These are phyloP conservation scores for Scopulariopsis brevicaulis DNA, from an alignment of 2,329 filamentous ascomycete genomes.

Conservation along the genomic window DNA sequence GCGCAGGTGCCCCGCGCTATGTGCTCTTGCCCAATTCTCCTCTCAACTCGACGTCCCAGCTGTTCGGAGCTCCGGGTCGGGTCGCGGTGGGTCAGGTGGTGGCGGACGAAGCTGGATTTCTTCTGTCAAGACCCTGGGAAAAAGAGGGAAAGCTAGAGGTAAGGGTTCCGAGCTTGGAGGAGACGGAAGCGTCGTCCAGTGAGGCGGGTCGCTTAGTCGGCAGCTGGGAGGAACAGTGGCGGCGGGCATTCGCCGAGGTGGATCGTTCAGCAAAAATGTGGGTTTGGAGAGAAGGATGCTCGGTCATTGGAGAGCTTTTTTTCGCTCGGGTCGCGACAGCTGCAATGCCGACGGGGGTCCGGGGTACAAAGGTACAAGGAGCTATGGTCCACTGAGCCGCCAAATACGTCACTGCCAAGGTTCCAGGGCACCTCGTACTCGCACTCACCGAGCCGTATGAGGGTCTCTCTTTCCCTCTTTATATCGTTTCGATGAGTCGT, in stretches of 20 bases:
- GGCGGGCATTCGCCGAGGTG: not conserved
- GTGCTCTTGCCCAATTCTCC: not conserved
- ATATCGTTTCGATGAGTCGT: no score
- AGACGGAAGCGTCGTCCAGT: not conserved
- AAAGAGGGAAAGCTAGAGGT: not conserved
- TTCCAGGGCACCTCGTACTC: no score
- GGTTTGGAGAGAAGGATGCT: not conserved
- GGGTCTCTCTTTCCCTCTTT: not conserved
- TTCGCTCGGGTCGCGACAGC: not conserved
- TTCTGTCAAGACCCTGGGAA: not conserved
- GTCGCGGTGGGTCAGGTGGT: not conserved
- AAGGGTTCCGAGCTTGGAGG: not conserved
- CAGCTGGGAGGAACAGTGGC: not conserved
- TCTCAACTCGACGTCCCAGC: not conserved
- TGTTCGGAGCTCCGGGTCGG: not conserved
- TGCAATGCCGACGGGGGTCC: not conserved
- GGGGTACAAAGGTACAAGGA: not conserved
- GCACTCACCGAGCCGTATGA: no score
- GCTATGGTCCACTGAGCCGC: not conserved
- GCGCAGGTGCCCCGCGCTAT: not conserved
- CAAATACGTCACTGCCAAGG: not conserved
- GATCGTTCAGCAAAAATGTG: not conserved
- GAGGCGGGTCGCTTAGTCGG: constrained; percentile 3
- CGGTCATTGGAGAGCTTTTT: not conserved
- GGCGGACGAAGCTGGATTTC: not conserved